Evolutionary conservation across 2,329 filamentous ascomycete species (phyloP).

Genomic region (Coniella vitis): DNA sequence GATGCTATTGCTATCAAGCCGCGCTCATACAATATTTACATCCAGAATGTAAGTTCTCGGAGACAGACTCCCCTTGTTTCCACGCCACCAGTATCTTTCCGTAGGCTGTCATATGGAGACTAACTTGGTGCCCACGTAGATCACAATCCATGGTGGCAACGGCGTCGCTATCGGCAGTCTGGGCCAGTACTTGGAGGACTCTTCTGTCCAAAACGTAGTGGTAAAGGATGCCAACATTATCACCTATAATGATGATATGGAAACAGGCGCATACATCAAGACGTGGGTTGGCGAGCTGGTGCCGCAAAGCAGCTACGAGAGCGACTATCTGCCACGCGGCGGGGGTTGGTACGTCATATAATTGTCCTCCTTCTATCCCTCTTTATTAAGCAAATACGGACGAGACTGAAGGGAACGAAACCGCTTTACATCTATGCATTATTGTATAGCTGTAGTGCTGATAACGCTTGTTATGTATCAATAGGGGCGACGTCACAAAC

Average conservation of each 20-base stretch:
- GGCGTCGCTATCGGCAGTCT: conserved; percentile 49
- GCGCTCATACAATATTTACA: conserved; percentile 42
- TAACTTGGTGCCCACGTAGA: conserved; percentile 6
- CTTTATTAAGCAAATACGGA: too few species aligned
- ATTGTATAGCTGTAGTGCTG: too few species aligned
- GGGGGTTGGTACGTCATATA: conserved; percentile 32
- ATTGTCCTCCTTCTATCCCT: too few species aligned
- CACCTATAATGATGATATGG: conserved; percentile 39
- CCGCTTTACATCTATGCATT: too few species aligned
- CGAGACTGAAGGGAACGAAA: too few species aligned
- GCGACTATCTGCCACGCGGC: conserved; percentile 38
- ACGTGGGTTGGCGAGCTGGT: conserved; percentile 46
- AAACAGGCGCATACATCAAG: conserved; percentile 47
- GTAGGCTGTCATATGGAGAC: too few species aligned
- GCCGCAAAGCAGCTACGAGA: conserved; percentile 41
- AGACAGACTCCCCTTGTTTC: background rate
- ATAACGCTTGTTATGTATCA: background rate
- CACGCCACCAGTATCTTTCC: too few species aligned
- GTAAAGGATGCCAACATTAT: conserved; percentile 40
- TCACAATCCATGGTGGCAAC: conserved; percentile 45
- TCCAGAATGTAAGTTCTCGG: conserved; percentile 32
- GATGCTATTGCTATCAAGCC: conserved; percentile 53
- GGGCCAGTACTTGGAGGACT: conserved; percentile 49
- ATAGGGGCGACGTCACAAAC: conserved; percentile 41
- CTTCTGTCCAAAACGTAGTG: conserved; percentile 40